Conservation (phyloP, 768 basidiomycete genomes). For the Boletus tylopilopsis region DNA sequence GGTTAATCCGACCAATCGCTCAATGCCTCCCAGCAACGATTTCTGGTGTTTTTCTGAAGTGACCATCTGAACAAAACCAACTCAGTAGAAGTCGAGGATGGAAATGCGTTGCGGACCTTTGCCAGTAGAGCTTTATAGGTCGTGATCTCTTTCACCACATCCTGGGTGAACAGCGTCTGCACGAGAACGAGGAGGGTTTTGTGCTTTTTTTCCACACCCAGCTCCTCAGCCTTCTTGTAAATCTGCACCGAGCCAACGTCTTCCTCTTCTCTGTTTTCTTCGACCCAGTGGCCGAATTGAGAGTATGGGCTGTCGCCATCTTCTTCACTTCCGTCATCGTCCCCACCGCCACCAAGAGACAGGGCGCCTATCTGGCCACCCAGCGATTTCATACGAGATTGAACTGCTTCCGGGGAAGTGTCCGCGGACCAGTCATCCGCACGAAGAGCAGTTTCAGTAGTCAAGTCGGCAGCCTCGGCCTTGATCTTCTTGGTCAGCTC, state of each 20-base stretch:
- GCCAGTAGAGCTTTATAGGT: slow-evolving; percentile 66
- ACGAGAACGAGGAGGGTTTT: slow-evolving; percentile 81
- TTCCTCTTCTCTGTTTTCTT: slow-evolving; percentile 54
- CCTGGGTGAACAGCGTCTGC: slow-evolving; percentile 76
- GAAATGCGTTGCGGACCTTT: slow-evolving; percentile 44
- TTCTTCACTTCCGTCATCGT: slow-evolving; percentile 88
- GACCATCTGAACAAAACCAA: slow-evolving; percentile 54
- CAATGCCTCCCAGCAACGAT: slow-evolving; percentile 87
- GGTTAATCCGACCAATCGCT: slow-evolving; percentile 74
- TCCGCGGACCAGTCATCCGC: slow-evolving; percentile 91
- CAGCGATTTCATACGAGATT: slow-evolving; percentile 71
- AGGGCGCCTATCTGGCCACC: slow-evolving; percentile 54
- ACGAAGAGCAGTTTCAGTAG: slow-evolving; percentile 52
- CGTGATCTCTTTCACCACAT: slow-evolving; percentile 62
- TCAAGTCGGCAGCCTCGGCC: slow-evolving; percentile 79
- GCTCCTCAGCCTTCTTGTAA: slow-evolving; percentile 85
- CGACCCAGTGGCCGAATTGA: slow-evolving; percentile 79
- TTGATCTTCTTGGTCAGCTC: slow-evolving; percentile 89
- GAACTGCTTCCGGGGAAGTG: slow-evolving; percentile 85
- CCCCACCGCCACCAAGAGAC: slow-evolving; percentile 45
- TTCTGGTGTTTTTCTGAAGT: slow-evolving; percentile 96
- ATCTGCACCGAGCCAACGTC: slow-evolving; percentile 51
- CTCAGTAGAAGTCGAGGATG: background rate
- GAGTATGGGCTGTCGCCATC: slow-evolving; percentile 84
- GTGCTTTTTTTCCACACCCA: slow-evolving; percentile 94